Base-by-base conservation (phyloP, 106 monocot species). In the Platanthera guangdongensis region DNA sequence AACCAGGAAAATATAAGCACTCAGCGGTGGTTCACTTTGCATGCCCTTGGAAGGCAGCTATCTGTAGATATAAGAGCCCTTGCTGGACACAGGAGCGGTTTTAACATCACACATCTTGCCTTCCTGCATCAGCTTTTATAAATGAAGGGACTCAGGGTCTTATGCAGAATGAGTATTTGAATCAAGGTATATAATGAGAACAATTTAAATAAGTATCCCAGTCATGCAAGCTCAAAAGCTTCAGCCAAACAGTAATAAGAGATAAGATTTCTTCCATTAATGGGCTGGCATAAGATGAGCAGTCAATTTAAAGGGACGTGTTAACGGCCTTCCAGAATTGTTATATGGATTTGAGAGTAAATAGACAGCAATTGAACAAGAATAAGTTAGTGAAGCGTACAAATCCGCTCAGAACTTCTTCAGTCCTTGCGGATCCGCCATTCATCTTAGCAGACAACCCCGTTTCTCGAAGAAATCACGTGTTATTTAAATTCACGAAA, bases 111-210 rank as follows among this genome's bases (percentile, higher is more conserved):
- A 15, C 47, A 70, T 12, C 47, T n/a, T 47, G 70, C 70, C 70
- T 70, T 70, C 70, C 70, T 70, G 70, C 70, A 70, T 70, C 16
- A 47, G 47, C 13, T 46, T 16, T 70, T 48, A 70, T 15, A 47
- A 45, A 70, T 70, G 70, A 67, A 19, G 12, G 67, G 21, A 11
- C 32, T 65, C 25, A 65, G 32, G 18, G 11, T 65, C 32, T 32
- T 7, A 30, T 12, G 18, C 6, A 65, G 9, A 39, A 48, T 1
- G 47, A 53, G 47, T 7, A 70, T 48, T 70, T 13, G 47, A 70
- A 70, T 48, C 16, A 15, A 70, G n/a, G 16, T 16, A 48, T 47
- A n/a, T 6, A 15, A 48, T 7, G 16, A 48, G 25, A 70, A 70
- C 18, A 19, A 2, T 19, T 62, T 62, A n/a, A 6, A 62, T 19